These are phyloP conservation scores for Chamaenerion angustifolium DNA, from an alignment of 345 rosid genomes.

Conservation along the genomic window DNA sequence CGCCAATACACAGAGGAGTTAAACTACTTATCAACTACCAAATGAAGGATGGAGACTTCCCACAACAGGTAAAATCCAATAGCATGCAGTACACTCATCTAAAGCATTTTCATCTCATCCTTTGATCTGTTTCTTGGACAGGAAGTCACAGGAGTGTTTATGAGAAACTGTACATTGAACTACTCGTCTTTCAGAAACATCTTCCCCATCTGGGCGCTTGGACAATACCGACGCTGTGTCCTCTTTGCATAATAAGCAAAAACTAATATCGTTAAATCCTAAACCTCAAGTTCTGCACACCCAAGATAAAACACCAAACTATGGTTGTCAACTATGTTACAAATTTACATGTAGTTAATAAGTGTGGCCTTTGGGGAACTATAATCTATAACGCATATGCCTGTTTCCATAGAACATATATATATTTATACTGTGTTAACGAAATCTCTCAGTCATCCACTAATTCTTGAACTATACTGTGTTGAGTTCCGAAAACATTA, in stretches of 20 bases:
- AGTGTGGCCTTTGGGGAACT: no score
- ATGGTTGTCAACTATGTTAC: no score
- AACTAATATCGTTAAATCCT: neutral
- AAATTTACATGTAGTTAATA: no score
- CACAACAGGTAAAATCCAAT: conserved; percentile 36
- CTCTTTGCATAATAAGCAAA: conserved; percentile 5
- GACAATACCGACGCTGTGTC: conserved; percentile 21
- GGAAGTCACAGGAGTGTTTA: conserved; percentile 32
- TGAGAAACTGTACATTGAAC: conserved; percentile 32
- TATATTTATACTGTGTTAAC: no score
- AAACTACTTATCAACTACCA: conserved; percentile 32
- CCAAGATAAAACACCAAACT: no score
- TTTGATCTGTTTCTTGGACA: neutral
- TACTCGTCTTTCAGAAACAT: conserved; percentile 34
- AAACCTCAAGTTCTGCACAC: no score
- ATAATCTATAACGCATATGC: no score
- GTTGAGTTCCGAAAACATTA: neutral
- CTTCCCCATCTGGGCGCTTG: conserved; percentile 40
- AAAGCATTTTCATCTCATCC: no score
- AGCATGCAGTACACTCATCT: no score
- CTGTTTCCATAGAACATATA: no score
- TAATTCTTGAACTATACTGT: no score
- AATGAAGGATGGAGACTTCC: conserved; percentile 46
- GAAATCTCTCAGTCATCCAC: no score
- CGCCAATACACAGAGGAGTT: conserved; percentile 29